Evolutionary conservation across 1,284 basidiomycete species (phyloP).

Genomic region (Ustilago vetiveriae): DNA sequence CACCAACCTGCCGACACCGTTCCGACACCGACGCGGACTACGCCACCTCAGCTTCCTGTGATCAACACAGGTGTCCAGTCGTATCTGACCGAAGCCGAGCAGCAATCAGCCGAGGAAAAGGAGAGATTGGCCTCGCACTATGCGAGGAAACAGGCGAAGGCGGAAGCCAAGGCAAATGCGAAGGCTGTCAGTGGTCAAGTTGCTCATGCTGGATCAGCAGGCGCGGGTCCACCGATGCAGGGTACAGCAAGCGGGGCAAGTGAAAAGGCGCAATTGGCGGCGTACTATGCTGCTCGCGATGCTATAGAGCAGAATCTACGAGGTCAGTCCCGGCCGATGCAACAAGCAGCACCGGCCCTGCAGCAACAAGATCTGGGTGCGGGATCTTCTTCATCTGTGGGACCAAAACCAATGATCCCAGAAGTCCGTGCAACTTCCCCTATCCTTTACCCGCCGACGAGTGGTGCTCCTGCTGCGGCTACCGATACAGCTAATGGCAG

Average conservation of each 20-base stretch:
- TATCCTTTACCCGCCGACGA: no score
- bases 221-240: no score
- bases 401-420: no score
- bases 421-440: no score
- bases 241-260: slow-evolving; percentile 2
- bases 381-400: no score
- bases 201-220: neutral
- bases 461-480: no score
- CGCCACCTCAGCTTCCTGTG: neutral
- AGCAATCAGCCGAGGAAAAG: slow-evolving; percentile 40
- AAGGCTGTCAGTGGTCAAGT: neutral
- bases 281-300: slow-evolving; percentile 45
- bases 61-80: slow-evolving; percentile 11
- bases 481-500: neutral
- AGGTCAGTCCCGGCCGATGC: neutral
- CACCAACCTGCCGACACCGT: slow-evolving; percentile 35
- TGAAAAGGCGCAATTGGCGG: slow-evolving; percentile 46
- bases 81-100: slow-evolving; percentile 40
- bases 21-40: slow-evolving; percentile 10
- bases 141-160: slow-evolving; percentile 32
- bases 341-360: neutral
- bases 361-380: neutral
- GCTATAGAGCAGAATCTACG: slow-evolving; percentile 26
- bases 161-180: slow-evolving; percentile 30
- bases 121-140: slow-evolving; percentile 44